Percentiles rank a stretch among this genome's conserved stretches.
phyloP scores from a whole-genome alignment of 1,139 yeast genomes.

The Debaryomyces psychrophilus region DNA sequence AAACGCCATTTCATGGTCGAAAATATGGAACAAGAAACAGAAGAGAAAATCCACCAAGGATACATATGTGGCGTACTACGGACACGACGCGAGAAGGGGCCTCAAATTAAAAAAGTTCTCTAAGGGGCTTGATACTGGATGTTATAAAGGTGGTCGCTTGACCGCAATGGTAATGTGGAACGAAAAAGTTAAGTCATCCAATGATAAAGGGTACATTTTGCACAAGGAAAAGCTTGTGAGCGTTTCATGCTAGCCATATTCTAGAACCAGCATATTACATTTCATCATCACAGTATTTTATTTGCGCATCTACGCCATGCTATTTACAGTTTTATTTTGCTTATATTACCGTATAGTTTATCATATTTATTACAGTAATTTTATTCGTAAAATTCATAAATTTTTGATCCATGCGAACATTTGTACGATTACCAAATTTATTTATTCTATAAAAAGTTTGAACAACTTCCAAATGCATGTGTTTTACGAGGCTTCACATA shows the following conservation, averaged over 20 bases:
- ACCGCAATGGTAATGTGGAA: constrained; percentile 63
- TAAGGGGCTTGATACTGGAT: constrained; percentile 81
- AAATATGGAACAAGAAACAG: constrained; percentile 60
- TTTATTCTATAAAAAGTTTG: too few species aligned
- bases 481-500: too few species aligned
- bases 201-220: constrained; percentile 16
- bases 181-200: constrained; percentile 17
- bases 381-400: neutral
- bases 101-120: constrained; percentile 65
- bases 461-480: too few species aligned
- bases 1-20: constrained; percentile 65
- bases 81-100: constrained; percentile 87
- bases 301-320: neutral
- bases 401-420: too few species aligned
- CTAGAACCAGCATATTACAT: neutral
- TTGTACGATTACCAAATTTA: too few species aligned
- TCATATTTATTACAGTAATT: neutral
- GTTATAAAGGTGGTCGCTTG: constrained; percentile 73
- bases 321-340: neutral
- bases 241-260: constrained; percentile 22
- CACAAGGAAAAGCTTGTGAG: constrained; percentile 31
- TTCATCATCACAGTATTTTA: neutral
- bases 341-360: neutral
- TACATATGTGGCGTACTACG: constrained; percentile 69
- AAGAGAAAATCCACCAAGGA: constrained; percentile 25